These are phyloP conservation scores for Grammothele lineata DNA, from an alignment of 768 basidiomycete species.

Conservation along the genomic window DNA sequence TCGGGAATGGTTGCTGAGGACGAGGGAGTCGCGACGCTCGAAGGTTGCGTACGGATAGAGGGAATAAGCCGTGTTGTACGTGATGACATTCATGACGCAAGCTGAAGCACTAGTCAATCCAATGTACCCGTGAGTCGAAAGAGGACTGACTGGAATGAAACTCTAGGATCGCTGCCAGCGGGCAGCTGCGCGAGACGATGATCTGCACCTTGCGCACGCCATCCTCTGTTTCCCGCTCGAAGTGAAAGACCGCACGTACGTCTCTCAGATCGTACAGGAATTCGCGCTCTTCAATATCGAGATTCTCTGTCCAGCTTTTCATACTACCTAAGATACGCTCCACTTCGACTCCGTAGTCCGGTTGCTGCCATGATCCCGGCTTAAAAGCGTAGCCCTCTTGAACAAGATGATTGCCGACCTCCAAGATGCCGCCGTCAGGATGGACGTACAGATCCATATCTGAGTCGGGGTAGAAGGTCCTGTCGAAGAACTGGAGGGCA, in stretches of 20 bases:
- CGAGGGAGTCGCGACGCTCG: constrained; percentile 27
- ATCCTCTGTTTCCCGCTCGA: constrained; percentile 10
- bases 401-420: no score
- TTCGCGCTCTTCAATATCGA: background rate
- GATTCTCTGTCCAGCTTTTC: background rate
- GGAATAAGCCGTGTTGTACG: constrained; percentile 36
- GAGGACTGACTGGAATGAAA: constrained; percentile 47
- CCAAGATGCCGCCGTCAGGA: constrained; percentile 21
- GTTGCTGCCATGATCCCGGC: constrained; percentile 20
- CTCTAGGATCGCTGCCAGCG: constrained; percentile 35
- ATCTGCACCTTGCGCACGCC: constrained; percentile 34
- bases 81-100: constrained; percentile 42
- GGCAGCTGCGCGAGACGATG: constrained; percentile 29
- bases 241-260: constrained; percentile 32
- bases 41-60: constrained; percentile 41
- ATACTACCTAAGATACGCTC: constrained; percentile 1
- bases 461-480: constrained; percentile 38
- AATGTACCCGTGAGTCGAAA: background rate
- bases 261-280: constrained; percentile 21
- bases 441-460: constrained; percentile 52
- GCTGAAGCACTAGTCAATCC: constrained; percentile 23
- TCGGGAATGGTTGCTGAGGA: background rate
- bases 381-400: no score
- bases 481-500: constrained; percentile 50
- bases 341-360: constrained; percentile 14